Evolutionary conservation across 1,284 basidiomycete genomes (phyloP).

Genomic region (Xerocomus amazonicus): DNA sequence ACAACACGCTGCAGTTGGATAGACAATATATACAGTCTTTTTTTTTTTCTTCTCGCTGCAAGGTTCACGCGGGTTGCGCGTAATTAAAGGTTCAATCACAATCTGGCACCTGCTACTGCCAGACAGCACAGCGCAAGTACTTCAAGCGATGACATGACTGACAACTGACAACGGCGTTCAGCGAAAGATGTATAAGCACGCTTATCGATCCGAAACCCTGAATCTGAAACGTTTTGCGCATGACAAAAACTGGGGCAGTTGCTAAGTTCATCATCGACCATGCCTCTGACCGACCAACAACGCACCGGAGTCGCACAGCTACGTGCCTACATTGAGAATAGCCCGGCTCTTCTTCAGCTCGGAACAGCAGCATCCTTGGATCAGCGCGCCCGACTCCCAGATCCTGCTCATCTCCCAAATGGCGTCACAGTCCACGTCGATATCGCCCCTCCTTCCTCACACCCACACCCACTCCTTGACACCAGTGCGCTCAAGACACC

Average conservation of each 20-base stretch:
- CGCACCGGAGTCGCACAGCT: background rate
- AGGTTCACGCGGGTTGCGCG: too few relatives aligned
- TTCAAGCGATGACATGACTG: too few relatives aligned
- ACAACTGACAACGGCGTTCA: too few relatives aligned
- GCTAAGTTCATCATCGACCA: background rate
- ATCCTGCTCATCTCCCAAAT: slow-evolving; percentile 3
- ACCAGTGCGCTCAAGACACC: slow-evolving; percentile 5
- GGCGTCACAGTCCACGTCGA: slow-evolving; percentile 10
- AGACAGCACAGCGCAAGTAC: too few relatives aligned
- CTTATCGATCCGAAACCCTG: too few relatives aligned
- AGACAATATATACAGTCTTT: too few relatives aligned
- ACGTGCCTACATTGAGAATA: background rate
- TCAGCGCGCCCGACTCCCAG: slow-evolving; percentile 5
- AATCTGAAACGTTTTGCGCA: too few relatives aligned
- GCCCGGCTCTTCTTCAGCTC: background rate
- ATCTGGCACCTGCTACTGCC: too few relatives aligned
- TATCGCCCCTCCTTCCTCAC: slow-evolving; percentile 5
- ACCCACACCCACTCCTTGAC: slow-evolving; percentile 4
- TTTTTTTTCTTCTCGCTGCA: too few relatives aligned
- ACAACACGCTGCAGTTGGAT: too few relatives aligned
- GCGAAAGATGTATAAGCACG: too few relatives aligned
- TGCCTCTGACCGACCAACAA: background rate
- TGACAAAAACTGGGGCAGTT: background rate
- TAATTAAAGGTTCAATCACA: too few relatives aligned
- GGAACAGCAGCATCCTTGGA: slow-evolving; percentile 5